Percentiles rank a stretch among this genome's conserved stretches.
Conservation (phyloP, 2,329 filamentous ascomycete genomes). For the Penicillium sp. region DNA sequence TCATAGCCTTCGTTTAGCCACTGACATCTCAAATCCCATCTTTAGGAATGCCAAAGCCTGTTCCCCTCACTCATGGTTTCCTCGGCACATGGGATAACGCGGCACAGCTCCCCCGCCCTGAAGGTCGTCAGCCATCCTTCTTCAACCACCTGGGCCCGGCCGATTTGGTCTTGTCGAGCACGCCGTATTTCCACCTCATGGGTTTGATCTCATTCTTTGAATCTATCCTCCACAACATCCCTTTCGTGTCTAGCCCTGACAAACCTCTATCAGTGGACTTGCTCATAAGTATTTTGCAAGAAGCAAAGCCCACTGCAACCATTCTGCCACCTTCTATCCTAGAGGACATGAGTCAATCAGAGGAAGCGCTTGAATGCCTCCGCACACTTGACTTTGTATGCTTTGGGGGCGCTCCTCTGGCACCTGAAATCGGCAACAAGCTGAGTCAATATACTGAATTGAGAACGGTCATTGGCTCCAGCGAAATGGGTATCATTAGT, state of each 20-base stretch:
- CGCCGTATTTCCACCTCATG: constrained; percentile 16
- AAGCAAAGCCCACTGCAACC: neutral
- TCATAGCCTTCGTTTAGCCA: neutral
- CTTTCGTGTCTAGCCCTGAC: constrained; percentile 5
- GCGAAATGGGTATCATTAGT: neutral
- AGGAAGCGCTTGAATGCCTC: neutral
- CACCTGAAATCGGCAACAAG: neutral
- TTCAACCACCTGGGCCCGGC: neutral
- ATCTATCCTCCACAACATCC: neutral
- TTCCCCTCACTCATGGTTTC: neutral
- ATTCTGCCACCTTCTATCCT: neutral
- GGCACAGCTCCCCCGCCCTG: neutral
- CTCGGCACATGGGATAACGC: neutral
- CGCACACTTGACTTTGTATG: neutral
- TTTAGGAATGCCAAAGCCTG: neutral
- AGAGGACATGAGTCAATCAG: neutral
- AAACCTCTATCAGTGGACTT: constrained; percentile 6
- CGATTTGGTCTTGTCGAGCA: neutral
- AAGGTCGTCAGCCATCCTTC: neutral
- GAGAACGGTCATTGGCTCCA: neutral
- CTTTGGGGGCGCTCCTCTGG: neutral
- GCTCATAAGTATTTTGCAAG: constrained; percentile 1
- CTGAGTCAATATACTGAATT: neutral
- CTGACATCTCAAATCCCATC: neutral
- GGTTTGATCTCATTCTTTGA: constrained; percentile 1